Evolutionary conservation across 148 eudicot species (phyloP), one percentile per base, ranked within the genome.

Genomic region (Camellia japonica): DNA sequence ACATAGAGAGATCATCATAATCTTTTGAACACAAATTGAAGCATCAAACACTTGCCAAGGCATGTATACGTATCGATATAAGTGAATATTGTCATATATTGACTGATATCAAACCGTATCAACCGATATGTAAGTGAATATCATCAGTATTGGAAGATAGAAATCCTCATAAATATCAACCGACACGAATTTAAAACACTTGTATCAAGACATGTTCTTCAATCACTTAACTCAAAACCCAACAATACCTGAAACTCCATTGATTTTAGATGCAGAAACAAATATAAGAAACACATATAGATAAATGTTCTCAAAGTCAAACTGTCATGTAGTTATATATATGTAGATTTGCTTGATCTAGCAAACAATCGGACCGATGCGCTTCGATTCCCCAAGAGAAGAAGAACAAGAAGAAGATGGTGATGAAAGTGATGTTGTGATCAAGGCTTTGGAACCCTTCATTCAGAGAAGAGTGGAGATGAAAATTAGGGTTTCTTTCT

Each of bases 321-420:
- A 46, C 6, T 16, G 4, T 15, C 46, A 43, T 44, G 55, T 69
- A 43, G 54, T n/a, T 64, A 11, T 12, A 12, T 12, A 60, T 16
- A 30, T 30, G 3, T 30, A 16, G 68, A 66, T 72, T 72, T 77
- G 71, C 44, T 78, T 77, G 83, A 80, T 80, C 65, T 49, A 81
- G 73, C 79, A 73, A 84, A 76, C 62, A 74, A 78, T 82, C 87
- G 87, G 87, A 85, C 87, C 84, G 51, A 78, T 56, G 63, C 46
- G 87, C 87, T 85, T 85, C 84, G 68, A 85, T 85, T 85, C 84
- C 87, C 84, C 80, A 64, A 71, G 73, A 69, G 75, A 46, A 77
- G 67, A 76, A 30, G 38, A 30, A 30, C 1, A 30, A 30, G 60
- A 62, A 69, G 64, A 74, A 68, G 51, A n/a, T 13, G 61, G 66